These are phyloP conservation scores for Macrophomina pseudophaseolina DNA, from an alignment of 2,329 filamentous ascomycete species.

Conservation along the genomic window DNA sequence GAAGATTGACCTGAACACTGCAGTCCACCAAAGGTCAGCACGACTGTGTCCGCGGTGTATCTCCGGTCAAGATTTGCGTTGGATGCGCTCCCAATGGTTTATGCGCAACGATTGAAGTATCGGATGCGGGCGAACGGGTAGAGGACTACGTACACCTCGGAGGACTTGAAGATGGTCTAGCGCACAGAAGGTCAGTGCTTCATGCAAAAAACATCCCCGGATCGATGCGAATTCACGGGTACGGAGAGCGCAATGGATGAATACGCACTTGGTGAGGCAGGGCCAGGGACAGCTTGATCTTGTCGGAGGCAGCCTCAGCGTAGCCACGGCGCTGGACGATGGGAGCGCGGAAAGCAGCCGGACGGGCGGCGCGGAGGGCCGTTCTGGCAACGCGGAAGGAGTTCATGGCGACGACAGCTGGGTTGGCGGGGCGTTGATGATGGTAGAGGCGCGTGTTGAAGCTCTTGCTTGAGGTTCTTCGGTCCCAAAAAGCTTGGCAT, in stretches of 20 bases:
- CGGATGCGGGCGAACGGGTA: slow-evolving; percentile 36
- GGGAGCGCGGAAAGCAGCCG: slow-evolving; percentile 75
- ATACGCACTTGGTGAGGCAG: slow-evolving; percentile 94
- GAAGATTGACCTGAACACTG: slow-evolving; percentile 97
- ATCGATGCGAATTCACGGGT: not conserved
- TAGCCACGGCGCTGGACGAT: slow-evolving; percentile 83
- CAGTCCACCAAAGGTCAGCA: slow-evolving; percentile 39
- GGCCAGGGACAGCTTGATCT: slow-evolving; percentile 95
- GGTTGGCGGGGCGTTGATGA: slow-evolving; percentile 24
- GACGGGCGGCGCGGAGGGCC: slow-evolving; percentile 78
- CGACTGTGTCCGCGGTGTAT: slow-evolving; percentile 26
- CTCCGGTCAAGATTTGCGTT: slow-evolving; percentile 21
- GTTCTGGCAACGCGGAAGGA: slow-evolving; percentile 89
- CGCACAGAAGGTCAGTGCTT: slow-evolving; percentile 16
- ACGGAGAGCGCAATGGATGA: not conserved
- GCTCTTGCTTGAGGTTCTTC: slow-evolving; percentile 25
- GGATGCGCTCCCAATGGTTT: not conserved
- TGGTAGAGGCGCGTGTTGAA: slow-evolving; percentile 16
- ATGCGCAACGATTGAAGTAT: slow-evolving; percentile 14
- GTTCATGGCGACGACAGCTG: slow-evolving; percentile 70
- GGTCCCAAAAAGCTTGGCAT: slow-evolving; percentile 26
- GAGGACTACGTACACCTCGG: slow-evolving; percentile 67
- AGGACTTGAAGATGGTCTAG: slow-evolving; percentile 72
- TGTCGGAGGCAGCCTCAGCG: slow-evolving; percentile 63
- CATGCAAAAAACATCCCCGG: not conserved